A percentile compares a stretch with the other conserved stretches of the same genome.
Conservation (phyloP, 768 basidiomycete species). For the Trametes punicea region DNA sequence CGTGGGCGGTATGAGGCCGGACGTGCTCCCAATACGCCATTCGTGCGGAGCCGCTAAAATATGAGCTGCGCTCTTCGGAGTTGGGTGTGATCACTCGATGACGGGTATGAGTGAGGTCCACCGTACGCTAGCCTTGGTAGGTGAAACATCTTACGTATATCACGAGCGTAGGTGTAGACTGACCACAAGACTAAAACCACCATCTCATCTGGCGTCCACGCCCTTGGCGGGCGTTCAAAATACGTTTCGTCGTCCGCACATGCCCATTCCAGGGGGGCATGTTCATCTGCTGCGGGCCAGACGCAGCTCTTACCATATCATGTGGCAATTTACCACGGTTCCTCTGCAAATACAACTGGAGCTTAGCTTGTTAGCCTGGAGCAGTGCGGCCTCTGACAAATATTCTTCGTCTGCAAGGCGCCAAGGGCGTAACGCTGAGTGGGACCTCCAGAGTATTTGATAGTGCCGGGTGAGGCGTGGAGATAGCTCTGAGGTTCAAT, state of each 20-base stretch:
- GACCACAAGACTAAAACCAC: neutral
- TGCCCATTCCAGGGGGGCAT: neutral
- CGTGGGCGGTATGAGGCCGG: slow-evolving; percentile 2
- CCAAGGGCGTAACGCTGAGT: neutral
- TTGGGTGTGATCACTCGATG: neutral
- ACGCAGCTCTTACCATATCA: neutral
- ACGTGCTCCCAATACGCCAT: neutral
- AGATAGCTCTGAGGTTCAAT: neutral
- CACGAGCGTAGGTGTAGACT: neutral
- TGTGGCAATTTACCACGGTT: neutral
- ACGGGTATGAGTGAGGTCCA: neutral
- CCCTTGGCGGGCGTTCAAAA: neutral
- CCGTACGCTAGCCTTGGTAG: neutral
- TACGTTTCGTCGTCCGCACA: neutral
- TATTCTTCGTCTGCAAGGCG: neutral
- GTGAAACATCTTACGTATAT: neutral
- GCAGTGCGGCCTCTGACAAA: neutral
- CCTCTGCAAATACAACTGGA: neutral
- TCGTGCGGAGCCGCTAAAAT: slow-evolving; percentile 13
- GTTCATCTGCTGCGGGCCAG: neutral
- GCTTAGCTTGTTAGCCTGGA: neutral
- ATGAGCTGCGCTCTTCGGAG: slow-evolving; percentile 9
- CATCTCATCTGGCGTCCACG: neutral
- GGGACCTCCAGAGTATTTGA: neutral
- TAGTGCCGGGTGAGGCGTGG: neutral